Base-by-base conservation (phyloP, 2,329 filamentous ascomycete species). In the Chaetomium sp. region DNA sequence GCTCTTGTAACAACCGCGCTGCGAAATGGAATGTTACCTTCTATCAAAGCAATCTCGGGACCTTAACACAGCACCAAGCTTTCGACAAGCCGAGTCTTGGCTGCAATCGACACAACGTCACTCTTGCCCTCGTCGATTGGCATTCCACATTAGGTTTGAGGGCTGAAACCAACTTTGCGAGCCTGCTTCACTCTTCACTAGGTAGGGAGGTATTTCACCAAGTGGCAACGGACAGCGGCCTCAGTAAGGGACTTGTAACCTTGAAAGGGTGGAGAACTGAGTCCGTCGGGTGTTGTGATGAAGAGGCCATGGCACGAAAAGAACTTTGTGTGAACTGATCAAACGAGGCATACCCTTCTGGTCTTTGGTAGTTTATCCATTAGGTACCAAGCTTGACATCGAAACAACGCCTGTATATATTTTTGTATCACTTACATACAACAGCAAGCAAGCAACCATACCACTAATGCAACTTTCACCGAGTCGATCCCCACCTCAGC, bases 11-110 rank as follows among this genome's bases (percentile, higher is more conserved):
- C 23, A 9, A 19, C 49, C 27, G 16, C 23, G 10, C 19, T 33
- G 23, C 19, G 25, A 9, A 55, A 13, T n/a, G 12, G 6, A 53
- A 31, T 35, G 57, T 50, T 29, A 50, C 45, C 35, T 29, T 21
- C 16, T 56, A 62, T 47, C 51, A 62, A 16, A 38, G 59, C 38
- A 56, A 56, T 62, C 16, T 62, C 51, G 59, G 38, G 38, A 3
- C 51, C 38, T 62, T 35, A 35, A 49, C 38, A 62, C 51, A 45
- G 49, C 58, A 53, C 58, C 58, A 53, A 45, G 47, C 31, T 54
- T 60, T 60, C 54, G 8, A n/a, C 19, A 16, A 25, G 16, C 13
- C 31, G 47, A 50, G 47, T 21, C 47, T 42, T 60, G 47, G 33
- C 45, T 7, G 9, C 16, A 27, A 42, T 54, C n/a, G n/a, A 31